A percentile compares a stretch with the other conserved stretches of the same genome.
phyloP scores from a whole-genome alignment of 164 flowering plant species.

The Aristolochia fimbriata region DNA sequence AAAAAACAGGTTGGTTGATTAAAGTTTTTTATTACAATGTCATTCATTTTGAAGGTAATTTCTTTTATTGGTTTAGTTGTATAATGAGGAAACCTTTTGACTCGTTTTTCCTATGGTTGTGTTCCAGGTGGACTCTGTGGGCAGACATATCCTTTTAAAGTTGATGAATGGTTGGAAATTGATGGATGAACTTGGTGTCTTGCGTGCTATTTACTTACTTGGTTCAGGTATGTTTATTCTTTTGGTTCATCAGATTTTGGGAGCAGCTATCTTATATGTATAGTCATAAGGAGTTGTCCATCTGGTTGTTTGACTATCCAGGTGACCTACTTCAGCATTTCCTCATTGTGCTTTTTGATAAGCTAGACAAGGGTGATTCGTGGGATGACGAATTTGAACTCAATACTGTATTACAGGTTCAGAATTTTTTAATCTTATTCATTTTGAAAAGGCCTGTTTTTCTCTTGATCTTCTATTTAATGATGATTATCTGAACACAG shows the following conservation, averaged over 20 bases:
- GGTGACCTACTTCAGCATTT: constrained; percentile 97
- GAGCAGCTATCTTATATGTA: background rate
- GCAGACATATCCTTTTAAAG: constrained; percentile 64
- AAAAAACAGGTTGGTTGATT: constrained; percentile 60
- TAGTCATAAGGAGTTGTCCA: no score
- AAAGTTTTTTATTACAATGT: background rate
- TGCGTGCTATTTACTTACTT: constrained; percentile 85
- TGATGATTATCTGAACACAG: constrained; percentile 26
- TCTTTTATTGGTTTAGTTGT: background rate
- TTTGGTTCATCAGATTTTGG: background rate
- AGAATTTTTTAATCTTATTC: constrained; percentile 1
- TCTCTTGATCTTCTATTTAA: background rate
- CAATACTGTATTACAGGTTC: constrained; percentile 82
- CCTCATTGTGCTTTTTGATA: constrained; percentile 61
- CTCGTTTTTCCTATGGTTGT: background rate
- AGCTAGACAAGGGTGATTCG: constrained; percentile 79
- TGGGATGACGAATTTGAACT: constrained; percentile 98
- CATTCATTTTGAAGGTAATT: background rate
- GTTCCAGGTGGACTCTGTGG: constrained; percentile 74
- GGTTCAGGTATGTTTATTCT: constrained; percentile 64
- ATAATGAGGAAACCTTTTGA: background rate
- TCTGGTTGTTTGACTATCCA: constrained; percentile 14
- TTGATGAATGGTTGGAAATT: constrained; percentile 89
- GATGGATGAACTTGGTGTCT: constrained; percentile 85
- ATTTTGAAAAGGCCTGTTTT: background rate